Evolutionary conservation across 495 filamentous ascomycete genomes (phyloP), one percentile per base, ranked within the genome.

Genomic region (Elasticomyces elasticus): DNA sequence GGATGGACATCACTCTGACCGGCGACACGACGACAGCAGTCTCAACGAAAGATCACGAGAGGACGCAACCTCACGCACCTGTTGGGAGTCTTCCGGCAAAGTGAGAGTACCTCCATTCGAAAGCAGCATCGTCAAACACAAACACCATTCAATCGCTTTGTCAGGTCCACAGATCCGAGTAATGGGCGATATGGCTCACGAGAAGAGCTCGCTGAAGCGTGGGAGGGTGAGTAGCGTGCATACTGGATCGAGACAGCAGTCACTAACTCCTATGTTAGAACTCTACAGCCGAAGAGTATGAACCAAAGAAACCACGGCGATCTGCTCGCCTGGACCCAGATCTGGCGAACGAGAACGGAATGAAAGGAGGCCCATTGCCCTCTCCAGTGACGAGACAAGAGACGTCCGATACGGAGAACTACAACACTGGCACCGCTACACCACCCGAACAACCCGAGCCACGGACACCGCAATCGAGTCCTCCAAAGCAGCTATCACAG

Each of bases 321-420:
- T 84, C 81, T 28, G 69, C 79, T 49, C 77, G 83, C 43, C 61
- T 84, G 9, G 70, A 75, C 50, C 65, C 71, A 33, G 67, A 67
- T n/a, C 17, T 9, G 31, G 70, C 73, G 44, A 61, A 66, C 45
- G 65, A 67, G 42, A 63, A 67, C 15, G 65, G 71, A 62, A 49
- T 82, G 37, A 75, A 80, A 46, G 77, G 81, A 55, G 61, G 53
- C 10, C 83, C 88, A 52, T 76, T 94, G 2, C 89, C 87, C n/a
- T 89, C 89, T 4, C 89, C 90, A 9, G 63, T 91, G 51, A 94
- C 88, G 0, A 75, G 87, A 56, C 68, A 76, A 40, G 67, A 78
- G 41, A 84, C 79, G 28, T 74, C 76, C 9, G 81, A 79, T 13
- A 42, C 37, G 42, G 44, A 53, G 19, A 54, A 55, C 27, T 76